Evolutionary conservation across 2,329 filamentous ascomycete genomes (phyloP).

Genomic region (Fusarium zealandicum): DNA sequence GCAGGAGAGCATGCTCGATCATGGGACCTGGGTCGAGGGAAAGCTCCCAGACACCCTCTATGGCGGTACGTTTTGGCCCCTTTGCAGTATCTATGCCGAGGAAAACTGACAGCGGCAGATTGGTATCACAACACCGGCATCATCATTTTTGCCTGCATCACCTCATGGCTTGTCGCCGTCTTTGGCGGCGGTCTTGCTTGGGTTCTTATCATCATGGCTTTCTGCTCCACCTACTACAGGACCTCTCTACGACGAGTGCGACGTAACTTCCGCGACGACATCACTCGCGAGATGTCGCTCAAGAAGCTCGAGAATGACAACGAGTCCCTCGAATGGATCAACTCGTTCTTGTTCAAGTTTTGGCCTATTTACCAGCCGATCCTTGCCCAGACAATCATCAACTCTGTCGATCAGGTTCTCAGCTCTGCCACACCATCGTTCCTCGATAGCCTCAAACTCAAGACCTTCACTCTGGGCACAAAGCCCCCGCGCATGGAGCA

Average conservation of each 20-base stretch:
- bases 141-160: conserved; percentile 89
- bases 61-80: conserved; percentile 67
- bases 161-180: conserved; percentile 88
- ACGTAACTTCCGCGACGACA: conserved; percentile 94
- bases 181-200: conserved; percentile 91
- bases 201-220: conserved; percentile 91
- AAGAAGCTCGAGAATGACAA: conserved; percentile 86
- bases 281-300: conserved; percentile 87
- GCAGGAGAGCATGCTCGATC: conserved; percentile 78
- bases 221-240: conserved; percentile 93
- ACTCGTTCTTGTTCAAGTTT: conserved; percentile 97
- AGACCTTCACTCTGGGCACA: conserved; percentile 90
- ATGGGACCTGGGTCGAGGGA: conserved; percentile 85
- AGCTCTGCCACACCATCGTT: conserved; percentile 92
- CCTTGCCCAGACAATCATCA: conserved; percentile 88
- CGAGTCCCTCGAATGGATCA: conserved; percentile 98
- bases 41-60: conserved; percentile 89
- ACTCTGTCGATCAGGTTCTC: conserved; percentile 93
- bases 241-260: conserved; percentile 93
- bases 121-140: conserved; percentile 99
- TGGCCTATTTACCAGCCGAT: conserved; percentile 99
- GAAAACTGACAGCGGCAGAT: conserved; percentile 59
- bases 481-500: conserved; percentile 97
- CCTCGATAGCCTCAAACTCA: conserved; percentile 90
- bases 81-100: background rate